Conservation (phyloP, 140 eudicot genomes). For the Ambrosia hybrid region DNA sequence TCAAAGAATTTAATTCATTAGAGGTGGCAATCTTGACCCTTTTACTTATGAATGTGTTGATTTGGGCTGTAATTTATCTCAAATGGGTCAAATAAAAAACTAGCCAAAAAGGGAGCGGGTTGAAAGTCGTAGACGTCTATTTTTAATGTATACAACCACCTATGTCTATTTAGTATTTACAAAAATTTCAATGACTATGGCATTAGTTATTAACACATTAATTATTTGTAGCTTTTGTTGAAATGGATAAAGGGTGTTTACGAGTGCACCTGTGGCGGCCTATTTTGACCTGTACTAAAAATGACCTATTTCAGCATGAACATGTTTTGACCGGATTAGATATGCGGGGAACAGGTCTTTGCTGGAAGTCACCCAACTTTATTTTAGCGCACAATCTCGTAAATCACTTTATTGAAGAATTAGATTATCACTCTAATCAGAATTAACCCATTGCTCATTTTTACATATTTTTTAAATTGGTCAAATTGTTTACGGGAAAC, state of each 20-base stretch:
- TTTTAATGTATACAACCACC: constrained; percentile 10
- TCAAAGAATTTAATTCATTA: background rate
- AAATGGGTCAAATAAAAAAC: background rate
- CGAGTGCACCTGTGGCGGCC: background rate
- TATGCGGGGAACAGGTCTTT: background rate
- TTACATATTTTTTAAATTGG: background rate
- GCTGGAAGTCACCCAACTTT: background rate
- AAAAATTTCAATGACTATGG: background rate
- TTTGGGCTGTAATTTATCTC: background rate
- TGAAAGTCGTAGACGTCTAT: background rate
- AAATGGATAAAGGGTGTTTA: constrained; percentile 1
- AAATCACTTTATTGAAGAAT: background rate
- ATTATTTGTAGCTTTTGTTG: background rate
- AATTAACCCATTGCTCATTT: background rate
- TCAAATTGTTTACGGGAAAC: background rate
- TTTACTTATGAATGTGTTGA: background rate
- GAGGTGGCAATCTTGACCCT: constrained; percentile 4
- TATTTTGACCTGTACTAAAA: too few relatives aligned
- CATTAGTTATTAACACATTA: background rate
- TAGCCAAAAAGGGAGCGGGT: background rate
- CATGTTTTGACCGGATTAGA: background rate
- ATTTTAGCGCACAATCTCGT: background rate
- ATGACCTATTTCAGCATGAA: background rate
- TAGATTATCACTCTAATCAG: background rate
- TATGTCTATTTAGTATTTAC: background rate